Evolutionary conservation across 192 early-diverging fungal genomes (phyloP), one percentile per base, ranked within the genome.

Genomic region (Coemansia sp.): DNA sequence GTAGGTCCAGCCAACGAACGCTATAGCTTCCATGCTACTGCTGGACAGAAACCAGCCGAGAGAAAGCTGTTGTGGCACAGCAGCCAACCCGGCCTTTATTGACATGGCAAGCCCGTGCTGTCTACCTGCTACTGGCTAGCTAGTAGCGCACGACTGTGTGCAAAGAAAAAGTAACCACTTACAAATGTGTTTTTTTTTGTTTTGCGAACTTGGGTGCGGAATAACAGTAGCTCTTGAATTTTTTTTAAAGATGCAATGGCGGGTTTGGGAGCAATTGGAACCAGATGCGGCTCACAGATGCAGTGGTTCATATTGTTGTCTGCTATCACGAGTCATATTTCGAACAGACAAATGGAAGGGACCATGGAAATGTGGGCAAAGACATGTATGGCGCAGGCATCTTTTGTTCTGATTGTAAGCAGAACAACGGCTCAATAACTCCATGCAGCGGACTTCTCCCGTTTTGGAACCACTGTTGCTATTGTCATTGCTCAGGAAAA

Each of bases 351-450:
- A 45, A 0, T 45, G 17, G 14, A 45, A 45, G 42, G 14, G 14
- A 45, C 3, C 17, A 3, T 12, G 12, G 17, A 45, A 12, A 45
- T 45, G 12, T 5, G 14, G 14, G 12, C 42, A 45, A 45, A 45
- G 42, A 16, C 14, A 45, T 45, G 17, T 45, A 45, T 45, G 42
- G 14, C 42, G 42, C 42, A 45, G 42, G 42, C 17, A 8, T 16
- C 17, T 45, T 45, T 45, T 3, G 17, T 16, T 12, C 14, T 3
- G 42, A 45, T 52, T 52, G 50, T 52, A 29, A 5, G 50, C 20
- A 52, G 50, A 52, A 29, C 50, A 52, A 29, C 50, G 11, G 50
- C 50, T 25, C 22, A 52, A 28, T 52, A 52, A 52, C 25, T 52
- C 18, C 50, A 29, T 52, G 50, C 50, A 52, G 50, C 50, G 4